Percentiles rank a stretch among this genome's conserved stretches.
phyloP scores from a whole-genome alignment of 1,284 basidiomycete species.

The Mycena sp. region DNA sequence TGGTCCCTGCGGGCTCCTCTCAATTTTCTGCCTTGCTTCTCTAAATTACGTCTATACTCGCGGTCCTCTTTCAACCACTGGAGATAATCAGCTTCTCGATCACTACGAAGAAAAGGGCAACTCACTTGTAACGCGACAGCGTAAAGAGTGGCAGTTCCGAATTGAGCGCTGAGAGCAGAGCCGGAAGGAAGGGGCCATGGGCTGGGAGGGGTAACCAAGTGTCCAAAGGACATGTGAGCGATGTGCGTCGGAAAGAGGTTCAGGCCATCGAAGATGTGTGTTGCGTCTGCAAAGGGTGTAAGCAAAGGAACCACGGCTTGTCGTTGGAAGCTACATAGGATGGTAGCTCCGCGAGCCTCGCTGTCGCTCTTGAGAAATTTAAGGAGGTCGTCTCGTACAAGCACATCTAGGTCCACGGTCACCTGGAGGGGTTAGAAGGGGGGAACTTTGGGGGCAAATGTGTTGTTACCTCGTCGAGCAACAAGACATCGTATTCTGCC shows the following conservation, averaged over 20 bases:
- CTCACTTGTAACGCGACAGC: slow-evolving; percentile 73
- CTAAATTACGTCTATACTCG: slow-evolving; percentile 65
- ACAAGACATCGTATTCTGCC: slow-evolving; percentile 92
- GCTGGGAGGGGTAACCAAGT: slow-evolving; percentile 71
- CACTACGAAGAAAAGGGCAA: not conserved
- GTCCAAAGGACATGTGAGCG: slow-evolving; percentile 88
- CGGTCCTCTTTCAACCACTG: slow-evolving; percentile 77
- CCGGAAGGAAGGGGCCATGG: slow-evolving; percentile 62
- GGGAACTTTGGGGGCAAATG: slow-evolving; percentile 1
- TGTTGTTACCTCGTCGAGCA: slow-evolving; percentile 87
- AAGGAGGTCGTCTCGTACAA: slow-evolving; percentile 93
- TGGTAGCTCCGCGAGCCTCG: slow-evolving; percentile 84
- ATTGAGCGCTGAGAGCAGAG: slow-evolving; percentile 11
- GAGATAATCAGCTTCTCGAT: not conserved
- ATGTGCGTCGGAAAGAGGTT: slow-evolving; percentile 90
- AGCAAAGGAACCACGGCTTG: slow-evolving; percentile 2
- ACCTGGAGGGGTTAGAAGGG: slow-evolving; percentile 59
- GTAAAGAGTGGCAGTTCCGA: slow-evolving; percentile 61
- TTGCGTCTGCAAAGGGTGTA: slow-evolving; percentile 72
- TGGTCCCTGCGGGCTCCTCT: slow-evolving; percentile 75
- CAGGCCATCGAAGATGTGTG: slow-evolving; percentile 95
- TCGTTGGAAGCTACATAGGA: slow-evolving; percentile 77
- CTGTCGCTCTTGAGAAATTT: slow-evolving; percentile 90
- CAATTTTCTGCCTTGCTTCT: slow-evolving; percentile 67
- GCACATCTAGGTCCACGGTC: slow-evolving; percentile 98